Conservation (phyloP, 768 basidiomycete species). For the Lentinula aciculospora region DNA sequence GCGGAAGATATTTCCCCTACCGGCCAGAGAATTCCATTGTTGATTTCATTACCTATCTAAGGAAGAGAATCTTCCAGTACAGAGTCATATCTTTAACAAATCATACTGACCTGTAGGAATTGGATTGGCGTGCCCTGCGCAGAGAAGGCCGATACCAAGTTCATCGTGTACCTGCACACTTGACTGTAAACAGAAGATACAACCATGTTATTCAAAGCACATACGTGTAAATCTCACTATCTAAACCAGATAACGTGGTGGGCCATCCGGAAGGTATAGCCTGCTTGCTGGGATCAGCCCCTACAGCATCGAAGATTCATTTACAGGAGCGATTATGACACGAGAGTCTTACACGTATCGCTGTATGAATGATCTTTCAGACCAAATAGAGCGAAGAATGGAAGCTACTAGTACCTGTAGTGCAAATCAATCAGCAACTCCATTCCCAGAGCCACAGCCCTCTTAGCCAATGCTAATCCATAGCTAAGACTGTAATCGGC, state of each 20-base stretch:
- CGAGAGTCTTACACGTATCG: not conserved
- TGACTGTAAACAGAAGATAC: constrained; percentile 40
- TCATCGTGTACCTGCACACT: constrained; percentile 50
- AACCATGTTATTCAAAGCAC: constrained; percentile 28
- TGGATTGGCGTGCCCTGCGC: constrained; percentile 49
- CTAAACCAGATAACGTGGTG: no score
- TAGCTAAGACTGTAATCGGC: constrained; percentile 45
- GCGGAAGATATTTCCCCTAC: constrained; percentile 46
- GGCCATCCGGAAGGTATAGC: no score
- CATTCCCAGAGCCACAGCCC: constrained; percentile 53
- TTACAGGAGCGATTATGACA: not conserved
- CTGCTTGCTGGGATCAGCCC: constrained; percentile 64
- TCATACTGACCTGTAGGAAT: constrained; percentile 36
- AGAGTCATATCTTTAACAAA: not conserved
- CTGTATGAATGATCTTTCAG: not conserved
- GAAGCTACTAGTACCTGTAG: constrained; percentile 32
- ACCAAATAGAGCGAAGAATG: not conserved
- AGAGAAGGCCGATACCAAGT: constrained; percentile 44
- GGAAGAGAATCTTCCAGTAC: not conserved
- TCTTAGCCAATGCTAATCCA: constrained; percentile 47
- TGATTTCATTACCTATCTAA: constrained; percentile 63
- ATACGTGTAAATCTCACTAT: constrained; percentile 27
- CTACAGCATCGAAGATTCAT: constrained; percentile 19
- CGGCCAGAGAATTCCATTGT: constrained; percentile 60
- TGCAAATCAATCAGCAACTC: constrained; percentile 51